These are phyloP conservation scores for Geranium rotundifolium DNA, from an alignment of 345 rosid genomes.

Conservation along the genomic window DNA sequence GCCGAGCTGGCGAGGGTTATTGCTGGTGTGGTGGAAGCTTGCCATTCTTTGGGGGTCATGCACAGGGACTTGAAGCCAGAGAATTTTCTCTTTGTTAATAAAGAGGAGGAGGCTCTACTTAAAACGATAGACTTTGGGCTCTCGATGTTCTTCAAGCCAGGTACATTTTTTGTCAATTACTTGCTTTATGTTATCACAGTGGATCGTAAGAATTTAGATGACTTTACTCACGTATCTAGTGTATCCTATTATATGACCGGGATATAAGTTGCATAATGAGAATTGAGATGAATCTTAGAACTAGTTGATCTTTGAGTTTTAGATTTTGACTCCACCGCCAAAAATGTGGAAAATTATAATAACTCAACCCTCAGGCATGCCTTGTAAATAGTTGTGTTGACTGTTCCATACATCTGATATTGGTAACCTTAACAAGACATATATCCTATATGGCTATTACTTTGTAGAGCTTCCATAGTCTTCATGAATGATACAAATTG, in stretches of 20 bases:
- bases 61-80: conserved; percentile 97
- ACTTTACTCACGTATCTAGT: neutral
- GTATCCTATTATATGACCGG: neutral
- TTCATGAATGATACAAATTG: neutral
- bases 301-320: neutral
- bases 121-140: conserved; percentile 92
- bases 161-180: conserved; percentile 17
- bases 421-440: neutral
- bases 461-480: too few relatives aligned
- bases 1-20: conserved; percentile 75
- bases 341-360: too few relatives aligned
- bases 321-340: neutral
- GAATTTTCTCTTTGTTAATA: conserved; percentile 66
- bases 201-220: neutral
- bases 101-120: conserved; percentile 62
- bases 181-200: too few relatives aligned
- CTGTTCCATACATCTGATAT: neutral
- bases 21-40: conserved; percentile 78
- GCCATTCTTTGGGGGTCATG: conserved; percentile 95
- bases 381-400: too few relatives aligned
- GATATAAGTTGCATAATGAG: neutral
- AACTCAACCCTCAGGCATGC: too few relatives aligned
- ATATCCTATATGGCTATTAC: too few relatives aligned
- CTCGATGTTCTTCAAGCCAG: conserved; percentile 87
- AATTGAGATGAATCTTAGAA: too few relatives aligned